Percentiles rank a stretch among this genome's conserved stretches.
phyloP scores from a whole-genome alignment of 257 asterid species.

The Leonotis leonurus region DNA sequence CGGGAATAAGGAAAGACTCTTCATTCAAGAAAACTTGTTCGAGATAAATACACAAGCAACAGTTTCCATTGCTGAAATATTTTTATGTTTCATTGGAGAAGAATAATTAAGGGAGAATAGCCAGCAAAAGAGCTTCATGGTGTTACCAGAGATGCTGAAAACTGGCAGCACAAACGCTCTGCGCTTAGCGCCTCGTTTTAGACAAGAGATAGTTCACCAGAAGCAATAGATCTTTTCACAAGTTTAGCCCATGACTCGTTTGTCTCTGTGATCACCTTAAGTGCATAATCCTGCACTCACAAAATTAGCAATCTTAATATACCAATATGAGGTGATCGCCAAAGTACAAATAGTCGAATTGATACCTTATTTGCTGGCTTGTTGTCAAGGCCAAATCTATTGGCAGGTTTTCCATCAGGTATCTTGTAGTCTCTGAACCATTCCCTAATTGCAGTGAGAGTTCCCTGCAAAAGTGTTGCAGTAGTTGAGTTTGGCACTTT shows the following conservation, averaged over 20 bases:
- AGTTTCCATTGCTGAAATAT: constrained; percentile 11
- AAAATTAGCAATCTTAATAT: too few species aligned
- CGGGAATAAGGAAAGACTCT: neutral
- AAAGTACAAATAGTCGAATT: neutral
- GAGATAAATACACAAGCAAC: neutral
- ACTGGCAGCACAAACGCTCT: neutral
- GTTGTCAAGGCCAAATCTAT: constrained; percentile 89
- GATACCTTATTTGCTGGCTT: constrained; percentile 90
- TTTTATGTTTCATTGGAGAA: constrained; percentile 10
- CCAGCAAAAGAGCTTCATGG: neutral
- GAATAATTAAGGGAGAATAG: constrained; percentile 13
- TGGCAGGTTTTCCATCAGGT: constrained; percentile 98
- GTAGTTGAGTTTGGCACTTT: constrained; percentile 1
- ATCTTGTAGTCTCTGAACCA: constrained; percentile 99
- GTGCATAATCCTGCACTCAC: constrained; percentile 70
- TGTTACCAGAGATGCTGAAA: too few species aligned
- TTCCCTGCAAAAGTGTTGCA: constrained; percentile 46
- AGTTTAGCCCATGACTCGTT: constrained; percentile 93
- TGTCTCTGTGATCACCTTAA: constrained; percentile 74
- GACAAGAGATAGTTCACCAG: constrained; percentile 91
- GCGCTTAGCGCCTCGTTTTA: constrained; percentile 15
- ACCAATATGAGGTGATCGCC: neutral
- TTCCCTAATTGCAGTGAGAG: constrained; percentile 90
- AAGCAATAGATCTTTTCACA: constrained; percentile 74
- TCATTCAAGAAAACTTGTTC: constrained; percentile 9